Base-by-base conservation (phyloP, 345 rosid species). In the Citrus maxima region DNA sequence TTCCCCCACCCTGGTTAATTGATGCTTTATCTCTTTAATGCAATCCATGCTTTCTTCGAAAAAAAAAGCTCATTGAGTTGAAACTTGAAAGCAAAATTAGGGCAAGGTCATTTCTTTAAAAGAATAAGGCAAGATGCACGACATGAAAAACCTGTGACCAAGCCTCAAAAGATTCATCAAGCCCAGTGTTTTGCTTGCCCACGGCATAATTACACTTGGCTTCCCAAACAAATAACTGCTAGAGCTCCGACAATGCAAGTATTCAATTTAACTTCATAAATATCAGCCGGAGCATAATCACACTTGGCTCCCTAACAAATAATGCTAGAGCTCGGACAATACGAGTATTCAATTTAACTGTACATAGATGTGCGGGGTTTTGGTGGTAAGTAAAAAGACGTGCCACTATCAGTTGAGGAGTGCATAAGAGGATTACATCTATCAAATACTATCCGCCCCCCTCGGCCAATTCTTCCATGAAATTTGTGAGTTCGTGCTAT, bases 381-480 rank as follows among this genome's bases (percentile, higher is more conserved):
- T 54, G 94, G 94, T 51, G 97, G 90, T 42, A 90, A 74, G 85
- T 88, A 88, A 74, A 84, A 83, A 51, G 97, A 81, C 82, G 87
- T 92, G 72, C 93, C 88, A 27, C 88, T 84, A 22, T 92, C 90
- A 54, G 92, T 89, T 58, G 91, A 90, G 55, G 95, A 76, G 24
- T 88, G 95, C 86, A 88, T 85, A 51, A 94, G 89, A 72, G 93
- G 98, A 85, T 93, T 94, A 98, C 98, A 94, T 88, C 99, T 87
- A 76, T 96, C 98, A 77, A 94, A 96, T 22, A 96, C 78, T 27
- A 94, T 93, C 25, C 99, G 88, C 18, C 98, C 98, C 81, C 99
- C 99, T 3, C 99, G 94, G 4, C 99, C 98, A 55, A 96, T 90
- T 84, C 99, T 93, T 79, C 99, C 99, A 19, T 82, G 92, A 75